Evolutionary conservation across 805 yeast genomes (phyloP).

Genomic region (Teunomyces cretensis): DNA sequence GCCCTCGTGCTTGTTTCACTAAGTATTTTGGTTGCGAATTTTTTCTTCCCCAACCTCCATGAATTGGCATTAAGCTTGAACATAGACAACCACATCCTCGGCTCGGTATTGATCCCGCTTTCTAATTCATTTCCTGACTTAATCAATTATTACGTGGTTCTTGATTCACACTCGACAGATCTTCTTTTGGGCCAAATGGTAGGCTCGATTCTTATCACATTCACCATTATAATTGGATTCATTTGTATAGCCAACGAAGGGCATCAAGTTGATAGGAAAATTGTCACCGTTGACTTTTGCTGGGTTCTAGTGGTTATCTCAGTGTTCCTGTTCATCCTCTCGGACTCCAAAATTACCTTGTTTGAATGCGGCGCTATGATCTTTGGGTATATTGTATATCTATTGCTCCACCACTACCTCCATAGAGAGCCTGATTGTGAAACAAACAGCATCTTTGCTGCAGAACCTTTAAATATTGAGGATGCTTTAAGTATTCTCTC

Average conservation of each 20-base stretch:
- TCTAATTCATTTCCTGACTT: conserved; percentile 40
- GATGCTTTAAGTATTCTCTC: conserved; percentile 22
- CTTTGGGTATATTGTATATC: conserved; percentile 21
- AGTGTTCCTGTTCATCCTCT: conserved; percentile 26
- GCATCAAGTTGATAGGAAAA: conserved; percentile 19
- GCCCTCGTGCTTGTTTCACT: conserved; percentile 20
- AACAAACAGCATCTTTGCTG: background rate
- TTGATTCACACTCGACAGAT: conserved; percentile 28
- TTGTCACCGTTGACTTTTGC: conserved; percentile 23
- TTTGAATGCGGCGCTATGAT: conserved; percentile 30
- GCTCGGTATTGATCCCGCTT: conserved; percentile 35
- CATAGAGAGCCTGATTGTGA: conserved; percentile 6
- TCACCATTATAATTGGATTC: conserved; percentile 34
- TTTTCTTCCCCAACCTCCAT: conserved; percentile 30
- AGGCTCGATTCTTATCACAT: conserved; percentile 34
- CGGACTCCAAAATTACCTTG: conserved; percentile 35
- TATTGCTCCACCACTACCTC: conserved; percentile 20
- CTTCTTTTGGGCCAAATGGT: conserved; percentile 38
- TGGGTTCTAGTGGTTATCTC: conserved; percentile 29
- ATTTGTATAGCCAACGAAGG: conserved; percentile 25
- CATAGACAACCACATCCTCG: conserved; percentile 29
- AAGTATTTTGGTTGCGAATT: conserved; percentile 36
- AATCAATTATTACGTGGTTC: conserved; percentile 31
- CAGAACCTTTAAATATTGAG: conserved; percentile 19
- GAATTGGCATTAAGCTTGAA: conserved; percentile 21